These are phyloP conservation scores for Botrytis tulipae DNA, from an alignment of 2,329 filamentous ascomycete genomes.

Conservation along the genomic window DNA sequence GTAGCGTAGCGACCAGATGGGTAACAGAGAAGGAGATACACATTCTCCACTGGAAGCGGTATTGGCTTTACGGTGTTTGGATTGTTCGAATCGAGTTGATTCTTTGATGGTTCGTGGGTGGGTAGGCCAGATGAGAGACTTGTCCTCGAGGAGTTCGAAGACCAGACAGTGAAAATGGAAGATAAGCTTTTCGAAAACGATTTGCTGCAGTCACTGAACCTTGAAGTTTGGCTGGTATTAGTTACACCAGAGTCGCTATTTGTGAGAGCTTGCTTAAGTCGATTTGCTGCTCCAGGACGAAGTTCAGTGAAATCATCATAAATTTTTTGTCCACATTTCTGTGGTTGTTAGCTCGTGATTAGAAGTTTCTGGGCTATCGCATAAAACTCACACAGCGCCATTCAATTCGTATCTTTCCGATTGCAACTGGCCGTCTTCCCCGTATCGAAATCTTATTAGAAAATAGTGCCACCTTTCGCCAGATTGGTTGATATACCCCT, in stretches of 20 bases:
- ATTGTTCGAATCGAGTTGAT: background rate
- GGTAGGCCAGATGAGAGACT: conserved; percentile 3
- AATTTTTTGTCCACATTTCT: conserved; percentile 25
- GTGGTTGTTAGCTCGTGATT: background rate
- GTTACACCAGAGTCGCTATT: background rate
- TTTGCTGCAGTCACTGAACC: background rate
- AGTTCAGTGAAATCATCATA: conserved; percentile 26
- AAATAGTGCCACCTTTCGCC: background rate
- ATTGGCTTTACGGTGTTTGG: background rate
- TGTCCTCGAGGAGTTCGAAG: background rate
- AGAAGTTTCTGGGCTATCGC: background rate
- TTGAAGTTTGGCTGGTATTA: background rate
- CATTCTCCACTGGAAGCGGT: background rate
- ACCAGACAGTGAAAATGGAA: background rate
- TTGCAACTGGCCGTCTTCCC: conserved; percentile 1
- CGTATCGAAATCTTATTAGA: background rate
- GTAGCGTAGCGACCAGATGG: conserved; percentile 26
- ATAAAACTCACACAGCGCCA: conserved; percentile 16
- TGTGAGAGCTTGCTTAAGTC: background rate
- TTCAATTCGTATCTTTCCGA: conserved; percentile 21
- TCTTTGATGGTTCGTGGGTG: conserved; percentile 1
- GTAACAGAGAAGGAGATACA: conserved; percentile 29
- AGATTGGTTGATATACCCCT: background rate
- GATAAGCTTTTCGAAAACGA: background rate
- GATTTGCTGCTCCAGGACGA: conserved; percentile 11